Base-by-base conservation (phyloP, 2,329 filamentous ascomycete species). In the Mariannaea elegans region DNA sequence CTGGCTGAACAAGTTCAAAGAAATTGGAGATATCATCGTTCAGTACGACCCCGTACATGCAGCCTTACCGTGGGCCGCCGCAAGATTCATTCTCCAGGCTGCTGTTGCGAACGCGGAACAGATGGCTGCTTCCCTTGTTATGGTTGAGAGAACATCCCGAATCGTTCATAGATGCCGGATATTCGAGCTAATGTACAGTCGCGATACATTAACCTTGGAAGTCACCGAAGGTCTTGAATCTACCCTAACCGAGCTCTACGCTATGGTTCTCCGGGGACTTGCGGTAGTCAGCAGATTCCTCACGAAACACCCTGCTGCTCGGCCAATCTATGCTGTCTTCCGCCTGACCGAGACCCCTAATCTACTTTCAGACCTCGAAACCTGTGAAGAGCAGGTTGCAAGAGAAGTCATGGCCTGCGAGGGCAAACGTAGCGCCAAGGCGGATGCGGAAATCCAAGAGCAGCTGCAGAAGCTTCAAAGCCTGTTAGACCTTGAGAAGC, bases 91-190 rank as follows among this genome's bases (percentile, higher is more conserved):
- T 10, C 32, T 56, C 3, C 44, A 49, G 13, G 7, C 7, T 1
- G 83, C 80, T 73, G 89, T 88, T 56, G 91, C 7, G 10, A 6
- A 36, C n/a, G 5, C 7, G 7, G 34, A 36, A 6, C 7, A 36
- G 13, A 36, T 36, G 34, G 34, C 34, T 36, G 12, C 34, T 14
- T 36, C 34, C 13, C 34, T 36, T 7, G 34, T 12, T 5, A 16
- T 36, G 5, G 13, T 16, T 36, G 34, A 36, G 13, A 36, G 13
- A 12, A 36, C 34, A n/a, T 4, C 34, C 5, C 34, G 34, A 7
- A 36, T 36, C 5, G 34, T 36, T 36, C 34, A 36, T 12, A 7
- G 34, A n/a, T 36, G 34, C 34, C 34, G 13, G 34, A n/a, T 36
- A 36, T 36, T 36, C n/a, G 34, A 36, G 13, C 34, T 7, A 16